These are phyloP conservation scores for Paraphaeosphaeria minitans DNA, from an alignment of 2,329 filamentous ascomycete genomes.

Conservation along the genomic window DNA sequence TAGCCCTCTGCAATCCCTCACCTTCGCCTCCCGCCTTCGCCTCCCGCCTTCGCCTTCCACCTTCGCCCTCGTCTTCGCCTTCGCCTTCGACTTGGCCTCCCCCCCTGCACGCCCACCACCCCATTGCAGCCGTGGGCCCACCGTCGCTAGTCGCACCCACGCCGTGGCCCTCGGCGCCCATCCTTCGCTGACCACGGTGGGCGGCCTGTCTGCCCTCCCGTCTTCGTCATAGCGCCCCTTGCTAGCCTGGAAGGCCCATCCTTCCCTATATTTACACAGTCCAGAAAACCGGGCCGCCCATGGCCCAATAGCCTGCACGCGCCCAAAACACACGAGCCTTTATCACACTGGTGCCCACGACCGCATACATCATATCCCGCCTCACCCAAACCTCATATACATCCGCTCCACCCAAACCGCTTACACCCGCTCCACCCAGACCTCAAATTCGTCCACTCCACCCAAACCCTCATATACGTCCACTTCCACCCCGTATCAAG, in stretches of 20 bases:
- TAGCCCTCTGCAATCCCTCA: constrained; percentile 17
- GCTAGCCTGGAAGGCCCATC: constrained; percentile 40
- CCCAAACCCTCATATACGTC: too few species aligned
- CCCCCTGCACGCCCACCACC: constrained; percentile 18
- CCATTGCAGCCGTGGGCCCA: constrained; percentile 23
- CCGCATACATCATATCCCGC: constrained; percentile 45
- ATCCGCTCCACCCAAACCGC: constrained; percentile 22
- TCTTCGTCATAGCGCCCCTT: constrained; percentile 45
- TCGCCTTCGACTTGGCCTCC: constrained; percentile 33
- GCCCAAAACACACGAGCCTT: constrained; percentile 22
- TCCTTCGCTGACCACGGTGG: constrained; percentile 28
- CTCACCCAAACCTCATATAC: constrained; percentile 33
- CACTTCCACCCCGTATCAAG: constrained; percentile 20
- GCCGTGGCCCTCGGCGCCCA: constrained; percentile 6
- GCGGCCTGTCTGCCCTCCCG: constrained; percentile 39
- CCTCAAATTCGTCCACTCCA: constrained; percentile 21
- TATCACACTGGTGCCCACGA: constrained; percentile 43
- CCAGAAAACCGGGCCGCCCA: constrained; percentile 34
- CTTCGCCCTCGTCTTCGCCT: constrained; percentile 29
- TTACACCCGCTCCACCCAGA: constrained; percentile 37
- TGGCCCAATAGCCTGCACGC: constrained; percentile 35
- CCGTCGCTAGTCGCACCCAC: constrained; percentile 26
- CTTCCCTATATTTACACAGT: constrained; percentile 49
- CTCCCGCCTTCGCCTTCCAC: too few species aligned
- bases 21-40: constrained; percentile 34